phyloP scores from a whole-genome alignment of 768 basidiomycete species.

The Tylopilus sp. region DNA sequence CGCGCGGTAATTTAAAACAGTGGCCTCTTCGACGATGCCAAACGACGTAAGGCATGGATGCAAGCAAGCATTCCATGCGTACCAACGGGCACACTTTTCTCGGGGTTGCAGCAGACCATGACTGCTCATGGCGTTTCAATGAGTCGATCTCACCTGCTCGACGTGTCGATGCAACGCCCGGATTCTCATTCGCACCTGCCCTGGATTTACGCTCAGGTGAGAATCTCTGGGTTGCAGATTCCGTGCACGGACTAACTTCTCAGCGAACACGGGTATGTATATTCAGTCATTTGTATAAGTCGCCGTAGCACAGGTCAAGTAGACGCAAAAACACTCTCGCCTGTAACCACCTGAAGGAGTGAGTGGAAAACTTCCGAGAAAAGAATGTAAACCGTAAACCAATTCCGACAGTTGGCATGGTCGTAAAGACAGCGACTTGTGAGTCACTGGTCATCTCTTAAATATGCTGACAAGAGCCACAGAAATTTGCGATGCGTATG shows the following conservation, averaged over 20 bases:
- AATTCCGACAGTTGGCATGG: constrained; percentile 1
- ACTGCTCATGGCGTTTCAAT: not conserved
- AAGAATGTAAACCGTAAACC: constrained; percentile 9
- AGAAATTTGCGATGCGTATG: constrained; percentile 17
- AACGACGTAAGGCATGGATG: not conserved
- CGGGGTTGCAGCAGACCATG: not conserved
- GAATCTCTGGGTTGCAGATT: not conserved
- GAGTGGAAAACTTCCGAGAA: not conserved
- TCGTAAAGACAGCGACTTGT: constrained; percentile 1
- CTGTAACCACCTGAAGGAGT: not conserved
- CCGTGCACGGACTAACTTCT: too few species aligned
- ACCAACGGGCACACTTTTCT: not conserved
- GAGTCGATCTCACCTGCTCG: not conserved
- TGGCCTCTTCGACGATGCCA: constrained; percentile 4
- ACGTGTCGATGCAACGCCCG: not conserved
- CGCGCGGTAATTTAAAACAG: constrained; percentile 20
- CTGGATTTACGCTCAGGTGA: not conserved
- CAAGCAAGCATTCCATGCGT: constrained; percentile 1
- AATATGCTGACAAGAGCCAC: constrained; percentile 8
- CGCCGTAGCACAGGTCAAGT: not conserved
- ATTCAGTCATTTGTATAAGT: not conserved
- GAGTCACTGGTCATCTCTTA: not conserved
- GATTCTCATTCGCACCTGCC: not conserved
- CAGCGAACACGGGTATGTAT: not conserved
- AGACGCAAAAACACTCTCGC: not conserved